Conservation (phyloP, 352 stramenopile species). For the Saprolegnia parasitica region DNA sequence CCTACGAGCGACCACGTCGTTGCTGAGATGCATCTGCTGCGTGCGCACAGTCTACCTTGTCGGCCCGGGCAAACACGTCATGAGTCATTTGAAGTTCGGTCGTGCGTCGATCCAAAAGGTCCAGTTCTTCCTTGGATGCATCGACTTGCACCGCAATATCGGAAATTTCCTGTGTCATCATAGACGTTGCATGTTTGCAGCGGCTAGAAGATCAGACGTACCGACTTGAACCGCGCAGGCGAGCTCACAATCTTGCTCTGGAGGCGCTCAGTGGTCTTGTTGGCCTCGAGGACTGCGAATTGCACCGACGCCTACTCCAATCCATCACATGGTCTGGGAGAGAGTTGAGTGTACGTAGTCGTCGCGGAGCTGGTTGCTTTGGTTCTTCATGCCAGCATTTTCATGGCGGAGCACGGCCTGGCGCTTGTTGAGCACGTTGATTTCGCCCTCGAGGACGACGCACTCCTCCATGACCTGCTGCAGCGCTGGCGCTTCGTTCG, state of each 20-base stretch:
- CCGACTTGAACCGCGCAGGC: conserved; percentile 73
- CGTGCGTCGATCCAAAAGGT: conserved; percentile 57
- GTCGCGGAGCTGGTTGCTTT: conserved; percentile 82
- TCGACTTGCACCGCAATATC: conserved; percentile 57
- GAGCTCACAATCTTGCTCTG: conserved; percentile 86
- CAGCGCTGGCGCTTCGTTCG: conserved; percentile 51
- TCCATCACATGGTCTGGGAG: not conserved
- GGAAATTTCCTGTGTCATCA: conserved; percentile 41
- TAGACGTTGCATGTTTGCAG: not conserved
- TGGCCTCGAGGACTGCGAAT: conserved; percentile 81
- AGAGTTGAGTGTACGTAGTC: conserved; percentile 30
- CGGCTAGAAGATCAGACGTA: not conserved
- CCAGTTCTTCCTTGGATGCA: conserved; percentile 59
- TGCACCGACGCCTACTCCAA: conserved; percentile 35
- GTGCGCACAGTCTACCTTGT: conserved; percentile 36
- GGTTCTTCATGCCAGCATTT: conserved; percentile 67
- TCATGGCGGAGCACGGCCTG: conserved; percentile 86
- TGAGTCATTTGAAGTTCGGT: conserved; percentile 54
- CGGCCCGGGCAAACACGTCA: conserved; percentile 58
- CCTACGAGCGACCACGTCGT: no score
- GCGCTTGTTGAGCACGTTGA: conserved; percentile 86
- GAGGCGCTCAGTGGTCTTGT: conserved; percentile 75
- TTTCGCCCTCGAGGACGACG: conserved; percentile 77
- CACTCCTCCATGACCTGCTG: conserved; percentile 73
- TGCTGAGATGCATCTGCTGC: no score